Evolutionary conservation across 1,284 basidiomycete genomes (phyloP), one percentile per base, ranked within the genome.

Genomic region (Heterobasidion occidentale): DNA sequence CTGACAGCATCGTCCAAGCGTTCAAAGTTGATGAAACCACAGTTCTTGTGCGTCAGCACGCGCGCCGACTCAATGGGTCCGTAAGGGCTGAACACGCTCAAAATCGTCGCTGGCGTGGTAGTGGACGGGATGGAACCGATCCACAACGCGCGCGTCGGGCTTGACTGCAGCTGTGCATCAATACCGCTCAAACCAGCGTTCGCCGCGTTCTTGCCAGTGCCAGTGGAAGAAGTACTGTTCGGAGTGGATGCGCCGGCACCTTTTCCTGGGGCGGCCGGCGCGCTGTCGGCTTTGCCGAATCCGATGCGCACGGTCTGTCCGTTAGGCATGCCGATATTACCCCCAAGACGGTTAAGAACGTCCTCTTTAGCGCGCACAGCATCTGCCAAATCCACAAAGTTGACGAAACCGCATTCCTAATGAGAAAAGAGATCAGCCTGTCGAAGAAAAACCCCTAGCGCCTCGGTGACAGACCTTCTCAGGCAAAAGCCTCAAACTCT

Each of bases 401-500:
- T 99, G 70, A 99, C 94, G 70, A 99, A 99, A 9, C 95, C 96
- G 68, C 97, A 99, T 68, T 96, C 94, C 93, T 96, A 60, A 36
- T 9, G 17, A 50, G 36, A 59, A 52, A 61, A 59, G 54, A 45
- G 49, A 19, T 27, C 27, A 27, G 27, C 4, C 27, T 27, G 4
- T 27, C 48, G 15, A 50, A 9, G 48, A 20, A n/a, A 50, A 15
- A 15, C 0, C 17, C 48, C 48, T 20, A 49, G 14, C 15, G 20
- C 7, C 47, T n/a, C 3, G 0, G 47, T 20, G 52, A 53, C 46
- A 20, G 56, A 94, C 93, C 87, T 99, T 98, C 74, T 98, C 96
- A 2, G 94, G 94, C 51, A 98, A 78, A 65, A 98, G 77, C 61
- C 96, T 79, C 68, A 98, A 77, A 64, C 92, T 95, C 74, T 98